These are phyloP conservation scores for Vigna reflexopilosa DNA, from an alignment of 306 rosid genomes.

Conservation along the genomic window DNA sequence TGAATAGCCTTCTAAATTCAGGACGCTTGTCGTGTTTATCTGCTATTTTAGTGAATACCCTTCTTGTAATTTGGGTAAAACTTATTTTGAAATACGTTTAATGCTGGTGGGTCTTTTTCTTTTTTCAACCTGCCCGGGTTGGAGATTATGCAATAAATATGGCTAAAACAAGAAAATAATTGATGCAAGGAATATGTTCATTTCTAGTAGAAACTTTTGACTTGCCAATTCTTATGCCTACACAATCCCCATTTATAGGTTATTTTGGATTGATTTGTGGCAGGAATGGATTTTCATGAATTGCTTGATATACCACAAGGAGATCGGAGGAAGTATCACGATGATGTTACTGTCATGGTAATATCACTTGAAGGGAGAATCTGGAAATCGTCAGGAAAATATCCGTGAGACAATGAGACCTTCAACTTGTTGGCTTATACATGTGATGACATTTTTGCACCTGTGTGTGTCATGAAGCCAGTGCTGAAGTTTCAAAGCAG, in stretches of 20 bases:
- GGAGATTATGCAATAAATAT: neutral
- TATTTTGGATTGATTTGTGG: constrained; percentile 41
- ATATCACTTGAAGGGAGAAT: constrained; percentile 99
- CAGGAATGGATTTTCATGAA: constrained; percentile 99
- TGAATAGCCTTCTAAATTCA: neutral
- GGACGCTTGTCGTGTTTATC: constrained; percentile 15
- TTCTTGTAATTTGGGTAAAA: constrained; percentile 14
- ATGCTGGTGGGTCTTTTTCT: neutral
- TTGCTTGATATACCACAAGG: constrained; percentile 98
- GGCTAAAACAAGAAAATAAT: no score
- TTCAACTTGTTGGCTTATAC: constrained; percentile 43
- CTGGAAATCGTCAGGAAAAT: constrained; percentile 98
- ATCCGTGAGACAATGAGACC: constrained; percentile 73
- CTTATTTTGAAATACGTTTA: neutral
- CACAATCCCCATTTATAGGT: constrained; percentile 22
- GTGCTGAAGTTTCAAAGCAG: constrained; percentile 56
- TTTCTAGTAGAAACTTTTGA: constrained; percentile 14
- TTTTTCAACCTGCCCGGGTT: constrained; percentile 25
- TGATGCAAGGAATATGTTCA: no score
- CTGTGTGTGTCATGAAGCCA: constrained; percentile 44
- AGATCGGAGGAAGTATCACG: constrained; percentile 95
- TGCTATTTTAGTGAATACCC: constrained; percentile 30
- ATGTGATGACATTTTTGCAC: constrained; percentile 45
- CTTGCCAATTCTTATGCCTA: constrained; percentile 1
- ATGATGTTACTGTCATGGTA: constrained; percentile 98